phyloP scores from a whole-genome alignment of 2,329 filamentous ascomycete genomes.

The Aotearoamyces nothofagi region DNA sequence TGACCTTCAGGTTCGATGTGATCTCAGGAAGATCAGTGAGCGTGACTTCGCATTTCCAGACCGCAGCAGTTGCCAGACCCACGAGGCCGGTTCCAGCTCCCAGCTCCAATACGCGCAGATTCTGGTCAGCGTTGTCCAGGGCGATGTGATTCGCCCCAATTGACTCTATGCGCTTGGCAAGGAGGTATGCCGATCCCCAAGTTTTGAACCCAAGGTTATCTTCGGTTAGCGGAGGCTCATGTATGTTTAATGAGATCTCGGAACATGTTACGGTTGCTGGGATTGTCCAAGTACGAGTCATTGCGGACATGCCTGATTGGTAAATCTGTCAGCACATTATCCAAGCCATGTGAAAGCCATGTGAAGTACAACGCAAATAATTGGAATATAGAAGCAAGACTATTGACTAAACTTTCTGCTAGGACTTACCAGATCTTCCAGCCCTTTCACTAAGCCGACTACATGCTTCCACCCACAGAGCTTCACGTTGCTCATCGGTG shows the following conservation, averaged over 20 bases:
- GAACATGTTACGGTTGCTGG: conserved; percentile 24
- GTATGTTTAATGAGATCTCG: conserved; percentile 52
- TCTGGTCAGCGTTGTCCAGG: conserved; percentile 13
- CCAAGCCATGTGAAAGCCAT: background rate
- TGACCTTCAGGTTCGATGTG: conserved; percentile 63
- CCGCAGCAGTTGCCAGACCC: conserved; percentile 66
- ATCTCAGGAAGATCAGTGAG: conserved; percentile 81
- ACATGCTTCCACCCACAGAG: conserved; percentile 66
- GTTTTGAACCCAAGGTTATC: conserved; percentile 89
- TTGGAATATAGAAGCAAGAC: too few species aligned
- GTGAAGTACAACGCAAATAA: background rate
- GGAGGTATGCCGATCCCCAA: conserved; percentile 81
- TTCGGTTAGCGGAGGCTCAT: conserved; percentile 76
- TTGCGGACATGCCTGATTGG: conserved; percentile 44
- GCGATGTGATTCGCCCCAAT: conserved; percentile 28
- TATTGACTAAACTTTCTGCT: too few species aligned
- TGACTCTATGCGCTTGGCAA: conserved; percentile 54
- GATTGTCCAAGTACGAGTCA: conserved; percentile 45
- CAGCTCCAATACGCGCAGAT: conserved; percentile 48
- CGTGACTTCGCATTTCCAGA: conserved; percentile 50
- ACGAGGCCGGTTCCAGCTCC: conserved; percentile 87
- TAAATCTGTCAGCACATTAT: background rate
- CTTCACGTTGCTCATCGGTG: conserved; percentile 40
- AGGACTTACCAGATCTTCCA: conserved; percentile 48
- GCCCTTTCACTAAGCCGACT: conserved; percentile 72